Base-by-base conservation (phyloP, 1,284 basidiomycete genomes). In the Trametes hirsuta region DNA sequence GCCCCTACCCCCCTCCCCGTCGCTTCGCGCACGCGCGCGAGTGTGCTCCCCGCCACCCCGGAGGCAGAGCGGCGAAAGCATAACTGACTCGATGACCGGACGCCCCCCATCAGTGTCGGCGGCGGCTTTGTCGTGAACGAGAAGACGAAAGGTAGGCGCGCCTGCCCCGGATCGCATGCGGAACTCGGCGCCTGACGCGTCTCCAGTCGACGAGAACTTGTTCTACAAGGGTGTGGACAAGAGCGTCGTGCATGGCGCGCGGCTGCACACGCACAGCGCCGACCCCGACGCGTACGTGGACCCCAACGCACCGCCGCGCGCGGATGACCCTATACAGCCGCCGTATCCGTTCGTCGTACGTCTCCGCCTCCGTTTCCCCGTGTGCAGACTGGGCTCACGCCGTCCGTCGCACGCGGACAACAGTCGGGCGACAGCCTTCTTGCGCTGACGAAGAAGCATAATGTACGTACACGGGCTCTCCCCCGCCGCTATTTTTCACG, bases 201-300 rank as follows among this genome's bases (percentile, higher is more conserved):
- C 46, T 54, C 47, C 75, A 92, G 88, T 92, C 67, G 90, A 94
- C 69, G 96, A 98, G 77, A 98, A 98, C 73, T 74, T 98, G 65
- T 98, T 94, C 74, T 98, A 98, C 82, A 95, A 95, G 73, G 88
- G 93, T n/a, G 91, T 96, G n/a, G 86, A 95, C 71, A 93, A 95
- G 72, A 78, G 80, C 50, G 81, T 82, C 11, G 95, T 96, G 5
- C 88, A 91, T 55, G 85, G 85, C 21, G 88, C 90, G 25, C 84
- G 96, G 35, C 77, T 94, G 25, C 85, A 92, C 65, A 79, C 77
- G 5, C 85, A 90, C 69, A 83, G 79, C 9, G 59, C 79, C 12
- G 81, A 83, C n/a, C 72, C 78, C 1, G 63, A 78, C 1, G 63
- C 57, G 8, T 30, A 30, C 30, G 30, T 30, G 30, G 30, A 30